Evolutionary conservation across 805 yeast genomes (phyloP).

Genomic region (Candida schatavii): DNA sequence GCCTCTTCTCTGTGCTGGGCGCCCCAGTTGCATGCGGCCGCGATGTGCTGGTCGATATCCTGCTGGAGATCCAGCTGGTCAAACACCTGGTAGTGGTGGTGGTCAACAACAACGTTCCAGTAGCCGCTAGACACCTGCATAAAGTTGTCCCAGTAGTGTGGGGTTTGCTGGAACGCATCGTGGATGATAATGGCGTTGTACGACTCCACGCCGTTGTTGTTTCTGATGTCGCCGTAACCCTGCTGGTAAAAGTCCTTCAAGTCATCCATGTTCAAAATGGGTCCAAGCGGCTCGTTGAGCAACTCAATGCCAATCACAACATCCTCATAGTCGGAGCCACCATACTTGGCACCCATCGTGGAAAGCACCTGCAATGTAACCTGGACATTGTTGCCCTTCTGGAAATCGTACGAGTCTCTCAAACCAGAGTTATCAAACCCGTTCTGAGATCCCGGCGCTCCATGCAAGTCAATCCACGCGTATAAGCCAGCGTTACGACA

Average conservation of each 20-base stretch:
- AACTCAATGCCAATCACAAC: slow-evolving; percentile 82
- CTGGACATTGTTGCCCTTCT: slow-evolving; percentile 48
- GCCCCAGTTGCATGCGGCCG: slow-evolving; percentile 31
- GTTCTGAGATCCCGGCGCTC: slow-evolving; percentile 96
- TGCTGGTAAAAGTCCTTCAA: slow-evolving; percentile 57
- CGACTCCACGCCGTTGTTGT: slow-evolving; percentile 33
- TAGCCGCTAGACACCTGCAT: slow-evolving; percentile 27
- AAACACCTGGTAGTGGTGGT: slow-evolving; percentile 90
- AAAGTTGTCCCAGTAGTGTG: slow-evolving; percentile 61
- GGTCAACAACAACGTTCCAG: slow-evolving; percentile 77
- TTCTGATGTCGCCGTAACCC: slow-evolving; percentile 66
- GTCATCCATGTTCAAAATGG: slow-evolving; percentile 55
- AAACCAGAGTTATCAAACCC: slow-evolving; percentile 94
- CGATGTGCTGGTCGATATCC: slow-evolving; percentile 59
- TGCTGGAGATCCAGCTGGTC: slow-evolving; percentile 57
- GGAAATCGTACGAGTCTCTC: slow-evolving; percentile 63
- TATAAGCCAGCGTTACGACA: slow-evolving; percentile 56
- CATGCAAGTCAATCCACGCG: slow-evolving; percentile 92
- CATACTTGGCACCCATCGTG: slow-evolving; percentile 61
- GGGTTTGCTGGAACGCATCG: slow-evolving; percentile 66
- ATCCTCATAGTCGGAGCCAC: slow-evolving; percentile 56
- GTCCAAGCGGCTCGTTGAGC: slow-evolving; percentile 86
- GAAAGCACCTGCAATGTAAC: slow-evolving; percentile 56
- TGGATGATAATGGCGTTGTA: slow-evolving; percentile 66
- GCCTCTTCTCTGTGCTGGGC: slow-evolving; percentile 40